Conservation (phyloP, 2,329 filamentous ascomycete species). For the Arthrobotrys conoides region DNA sequence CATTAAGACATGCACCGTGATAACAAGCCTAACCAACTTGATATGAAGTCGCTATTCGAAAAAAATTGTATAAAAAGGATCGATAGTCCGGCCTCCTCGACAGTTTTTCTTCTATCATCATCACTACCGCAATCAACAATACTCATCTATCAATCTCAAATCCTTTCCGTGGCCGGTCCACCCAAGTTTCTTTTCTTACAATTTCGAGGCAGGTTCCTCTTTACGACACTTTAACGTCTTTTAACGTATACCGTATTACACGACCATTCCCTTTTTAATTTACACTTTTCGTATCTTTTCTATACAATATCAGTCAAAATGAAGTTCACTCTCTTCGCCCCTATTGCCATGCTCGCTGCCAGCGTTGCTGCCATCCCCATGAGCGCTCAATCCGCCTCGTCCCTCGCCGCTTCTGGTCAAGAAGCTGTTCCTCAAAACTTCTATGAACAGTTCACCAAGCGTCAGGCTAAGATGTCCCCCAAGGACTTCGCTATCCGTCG, state of each 20-base stretch:
- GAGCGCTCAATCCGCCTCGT: constrained; percentile 3
- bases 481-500: constrained; percentile 41
- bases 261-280: constrained; percentile 18
- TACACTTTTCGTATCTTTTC: constrained; percentile 13
- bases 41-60: background rate
- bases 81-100: constrained; percentile 8
- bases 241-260: constrained; percentile 45
- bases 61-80: constrained; percentile 40
- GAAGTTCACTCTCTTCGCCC: constrained; percentile 41
- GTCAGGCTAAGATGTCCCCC: constrained; percentile 20
- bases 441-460: constrained; percentile 16
- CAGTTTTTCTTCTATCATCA: constrained; percentile 23
- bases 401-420: constrained; percentile 14
- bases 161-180: constrained; percentile 42
- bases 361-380: background rate
- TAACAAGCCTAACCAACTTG: background rate
- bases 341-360: constrained; percentile 31
- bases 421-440: constrained; percentile 15
- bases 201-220: constrained; percentile 42
- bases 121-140: constrained; percentile 21
- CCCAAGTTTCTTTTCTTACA: constrained; percentile 41
- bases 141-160: constrained; percentile 30
- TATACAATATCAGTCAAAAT: constrained; percentile 42
- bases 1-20: constrained; percentile 14
- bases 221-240: constrained; percentile 35